These are phyloP conservation scores for Trebouxiophyceae sp. DNA, from an alignment of 163 green algal species.

Conservation along the genomic window DNA sequence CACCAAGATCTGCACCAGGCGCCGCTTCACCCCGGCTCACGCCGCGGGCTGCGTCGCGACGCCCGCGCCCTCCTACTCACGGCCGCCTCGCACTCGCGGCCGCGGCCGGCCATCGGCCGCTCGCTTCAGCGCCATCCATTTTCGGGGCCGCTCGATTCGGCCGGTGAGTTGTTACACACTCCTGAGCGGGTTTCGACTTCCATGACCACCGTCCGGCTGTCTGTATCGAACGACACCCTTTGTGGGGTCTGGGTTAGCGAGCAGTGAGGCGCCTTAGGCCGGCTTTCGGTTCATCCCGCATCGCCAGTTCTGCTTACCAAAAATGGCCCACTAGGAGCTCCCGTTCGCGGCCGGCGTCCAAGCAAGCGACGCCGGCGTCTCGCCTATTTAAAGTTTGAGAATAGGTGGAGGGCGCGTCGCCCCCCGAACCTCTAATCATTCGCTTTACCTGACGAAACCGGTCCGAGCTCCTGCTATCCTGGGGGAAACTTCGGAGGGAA, in stretches of 20 bases:
- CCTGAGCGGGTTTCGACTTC: slow-evolving; percentile 92
- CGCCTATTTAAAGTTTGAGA: slow-evolving; percentile 94
- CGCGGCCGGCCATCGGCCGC: slow-evolving; percentile 77
- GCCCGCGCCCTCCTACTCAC: slow-evolving; percentile 84
- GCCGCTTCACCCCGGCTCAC: slow-evolving; percentile 78
- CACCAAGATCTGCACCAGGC: slow-evolving; percentile 93
- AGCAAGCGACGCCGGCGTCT: slow-evolving; percentile 73
- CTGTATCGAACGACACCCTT: slow-evolving; percentile 88
- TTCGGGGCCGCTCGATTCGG: slow-evolving; percentile 91
- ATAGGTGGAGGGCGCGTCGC: slow-evolving; percentile 81
- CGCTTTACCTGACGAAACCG: slow-evolving; percentile 87
- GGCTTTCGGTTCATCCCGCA: slow-evolving; percentile 87
- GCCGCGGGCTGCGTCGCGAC: slow-evolving; percentile 67
- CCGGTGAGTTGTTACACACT: slow-evolving; percentile 96
- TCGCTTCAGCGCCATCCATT: slow-evolving; percentile 90
- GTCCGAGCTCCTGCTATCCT: slow-evolving; percentile 83
- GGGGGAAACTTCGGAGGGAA: slow-evolving; percentile 93
- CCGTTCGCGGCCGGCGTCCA: slow-evolving; percentile 70
- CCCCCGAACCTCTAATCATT: slow-evolving; percentile 88
- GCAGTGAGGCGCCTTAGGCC: slow-evolving; percentile 76
- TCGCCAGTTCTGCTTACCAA: slow-evolving; percentile 96
- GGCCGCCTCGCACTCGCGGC: slow-evolving; percentile 65
- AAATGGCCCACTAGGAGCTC: slow-evolving; percentile 89
- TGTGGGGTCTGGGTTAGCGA: slow-evolving; percentile 86
- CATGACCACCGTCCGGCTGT: slow-evolving; percentile 90